phyloP scores from a whole-genome alignment of 177 flowering plant genomes.

The Telopea speciosissima region DNA sequence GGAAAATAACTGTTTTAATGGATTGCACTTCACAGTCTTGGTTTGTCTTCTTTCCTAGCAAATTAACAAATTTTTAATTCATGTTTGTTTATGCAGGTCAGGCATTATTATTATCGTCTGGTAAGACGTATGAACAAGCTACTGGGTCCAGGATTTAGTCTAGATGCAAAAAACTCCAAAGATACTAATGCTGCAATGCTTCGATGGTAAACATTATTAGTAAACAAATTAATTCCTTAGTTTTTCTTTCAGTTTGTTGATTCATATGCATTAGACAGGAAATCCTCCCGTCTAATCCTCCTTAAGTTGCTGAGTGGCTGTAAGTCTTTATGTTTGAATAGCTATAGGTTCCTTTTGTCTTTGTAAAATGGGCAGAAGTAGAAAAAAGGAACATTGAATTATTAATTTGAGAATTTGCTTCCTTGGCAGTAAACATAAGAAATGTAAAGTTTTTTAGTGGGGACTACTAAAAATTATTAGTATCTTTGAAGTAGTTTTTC shows the following conservation, averaged over 20 bases:
- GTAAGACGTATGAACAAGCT: slow-evolving; percentile 96
- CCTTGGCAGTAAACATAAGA: too few relatives aligned
- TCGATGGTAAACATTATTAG: slow-evolving; percentile 61
- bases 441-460: too few relatives aligned
- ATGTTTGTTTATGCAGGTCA: slow-evolving; percentile 50
- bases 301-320: neutral
- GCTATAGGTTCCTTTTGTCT: neutral
- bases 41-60: neutral
- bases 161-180: slow-evolving; percentile 92
- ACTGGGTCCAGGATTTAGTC: slow-evolving; percentile 73
- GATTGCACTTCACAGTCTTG: neutral
- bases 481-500: too few relatives aligned
- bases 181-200: slow-evolving; percentile 99
- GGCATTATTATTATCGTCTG: slow-evolving; percentile 97
- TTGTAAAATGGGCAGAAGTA: too few relatives aligned
- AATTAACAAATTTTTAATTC: neutral
- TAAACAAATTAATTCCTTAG: neutral
- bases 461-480: too few relatives aligned
- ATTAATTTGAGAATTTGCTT: too few relatives aligned
- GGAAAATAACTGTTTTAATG: neutral
- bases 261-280: neutral
- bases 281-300: neutral
- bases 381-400: too few relatives aligned
- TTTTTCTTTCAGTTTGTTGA: neutral
- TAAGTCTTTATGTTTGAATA: too few relatives aligned